Percentiles rank a stretch among this genome's conserved stretches.
These are phyloP conservation scores for Actinidia chinensis DNA, from an alignment of 179 eudicot genomes.

Conservation along the genomic window DNA sequence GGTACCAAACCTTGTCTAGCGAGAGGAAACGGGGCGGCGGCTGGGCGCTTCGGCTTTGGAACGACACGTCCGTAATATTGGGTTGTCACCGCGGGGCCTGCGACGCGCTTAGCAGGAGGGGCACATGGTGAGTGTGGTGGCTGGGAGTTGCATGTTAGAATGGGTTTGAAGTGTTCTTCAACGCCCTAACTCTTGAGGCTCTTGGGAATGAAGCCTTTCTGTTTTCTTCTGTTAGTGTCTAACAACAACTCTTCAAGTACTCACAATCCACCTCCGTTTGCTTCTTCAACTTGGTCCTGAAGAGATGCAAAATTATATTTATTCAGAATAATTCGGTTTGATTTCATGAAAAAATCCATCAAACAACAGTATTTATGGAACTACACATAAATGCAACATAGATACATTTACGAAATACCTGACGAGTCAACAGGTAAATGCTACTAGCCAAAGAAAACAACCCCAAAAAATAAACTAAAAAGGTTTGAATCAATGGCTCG, in stretches of 20 bases:
- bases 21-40: too few species aligned
- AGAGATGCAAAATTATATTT: background rate
- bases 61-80: too few species aligned
- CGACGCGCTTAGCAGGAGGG: conserved; percentile 42
- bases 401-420: too few species aligned
- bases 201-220: conserved; percentile 38
- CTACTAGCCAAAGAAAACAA: too few species aligned
- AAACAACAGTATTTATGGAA: background rate
- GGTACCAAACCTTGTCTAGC: too few species aligned
- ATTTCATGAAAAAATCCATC: background rate
- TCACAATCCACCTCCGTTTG: conserved; percentile 48
- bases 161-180: conserved; percentile 38
- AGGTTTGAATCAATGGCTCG: too few species aligned
- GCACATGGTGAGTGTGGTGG: conserved; percentile 48
- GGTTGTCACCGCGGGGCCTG: conserved; percentile 26
- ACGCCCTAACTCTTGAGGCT: conserved; percentile 35
- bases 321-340: too few species aligned
- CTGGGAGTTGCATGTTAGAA: conserved; percentile 39
- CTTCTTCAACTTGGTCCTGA: conserved; percentile 46
- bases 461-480: too few species aligned
- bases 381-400: background rate
- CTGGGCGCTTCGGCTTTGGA: too few species aligned
- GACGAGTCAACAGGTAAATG: too few species aligned
- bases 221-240: conserved; percentile 40
- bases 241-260: conserved; percentile 36